phyloP scores from a whole-genome alignment of 176 grass and related monocot species.

The Tillandsia fasciculata region DNA sequence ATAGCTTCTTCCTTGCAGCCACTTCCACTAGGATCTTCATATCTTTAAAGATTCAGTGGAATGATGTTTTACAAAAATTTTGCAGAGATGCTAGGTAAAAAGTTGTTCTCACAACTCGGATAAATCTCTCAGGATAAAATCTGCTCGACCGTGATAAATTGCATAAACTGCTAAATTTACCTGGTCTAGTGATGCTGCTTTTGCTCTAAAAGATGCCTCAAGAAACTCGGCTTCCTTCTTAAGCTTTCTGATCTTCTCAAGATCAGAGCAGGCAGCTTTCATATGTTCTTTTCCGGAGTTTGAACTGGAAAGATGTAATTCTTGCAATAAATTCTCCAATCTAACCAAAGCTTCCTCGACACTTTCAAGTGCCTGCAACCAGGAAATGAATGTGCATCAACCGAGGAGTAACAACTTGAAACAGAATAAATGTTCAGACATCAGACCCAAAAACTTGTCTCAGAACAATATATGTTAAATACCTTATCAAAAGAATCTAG shows the following conservation, averaged over 20 bases:
- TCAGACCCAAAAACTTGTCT: slow-evolving; percentile 14
- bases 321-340: slow-evolving; percentile 93
- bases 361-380: slow-evolving; percentile 87
- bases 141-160: neutral
- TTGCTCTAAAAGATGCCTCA: slow-evolving; percentile 93
- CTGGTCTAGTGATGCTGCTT: slow-evolving; percentile 25
- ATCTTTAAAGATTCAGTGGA: too few relatives aligned
- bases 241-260: too few relatives aligned
- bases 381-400: slow-evolving; percentile 10
- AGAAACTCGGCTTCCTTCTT: slow-evolving; percentile 95
- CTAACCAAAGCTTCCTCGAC: slow-evolving; percentile 90
- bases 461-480: slow-evolving; percentile 14
- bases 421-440: neutral
- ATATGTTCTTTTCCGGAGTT: too few relatives aligned
- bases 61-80: too few relatives aligned
- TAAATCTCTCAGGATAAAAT: neutral
- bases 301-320: too few relatives aligned
- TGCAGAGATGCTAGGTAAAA: too few relatives aligned
- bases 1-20: too few relatives aligned
- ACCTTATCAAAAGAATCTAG: slow-evolving; percentile 95
- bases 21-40: too few relatives aligned
- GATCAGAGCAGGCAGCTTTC: too few relatives aligned
- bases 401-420: neutral
- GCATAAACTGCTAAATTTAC: neutral
- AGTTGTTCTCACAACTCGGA: neutral